These are phyloP conservation scores for Penicillium palitans DNA, from an alignment of 2,329 filamentous ascomycete genomes.

Conservation along the genomic window DNA sequence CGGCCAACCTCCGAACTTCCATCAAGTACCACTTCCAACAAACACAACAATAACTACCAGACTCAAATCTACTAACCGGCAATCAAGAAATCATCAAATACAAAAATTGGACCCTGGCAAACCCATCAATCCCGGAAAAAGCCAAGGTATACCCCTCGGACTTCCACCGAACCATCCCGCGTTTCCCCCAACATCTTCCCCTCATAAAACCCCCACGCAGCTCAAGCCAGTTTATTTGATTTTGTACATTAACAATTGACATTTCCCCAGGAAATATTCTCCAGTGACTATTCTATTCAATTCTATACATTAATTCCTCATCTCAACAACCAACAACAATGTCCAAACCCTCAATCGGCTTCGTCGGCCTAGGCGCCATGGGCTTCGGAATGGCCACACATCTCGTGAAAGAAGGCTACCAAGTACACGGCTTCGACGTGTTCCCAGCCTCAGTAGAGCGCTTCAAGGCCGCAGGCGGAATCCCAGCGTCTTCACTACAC, in stretches of 20 bases:
- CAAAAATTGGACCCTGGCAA: not conserved
- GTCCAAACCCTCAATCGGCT: slow-evolving; percentile 57
- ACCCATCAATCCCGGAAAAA: not conserved
- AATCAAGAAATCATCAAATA: not conserved
- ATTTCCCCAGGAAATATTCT: not conserved
- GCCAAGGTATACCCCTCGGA: slow-evolving; percentile 14
- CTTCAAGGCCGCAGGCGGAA: slow-evolving; percentile 64
- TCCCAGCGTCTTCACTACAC: slow-evolving; percentile 58
- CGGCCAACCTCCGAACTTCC: not conserved
- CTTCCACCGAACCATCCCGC: slow-evolving; percentile 21
- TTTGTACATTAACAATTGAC: not conserved
- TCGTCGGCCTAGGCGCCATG: slow-evolving; percentile 78
- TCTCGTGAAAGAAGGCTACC: slow-evolving; percentile 65
- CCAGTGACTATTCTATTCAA: not conserved
- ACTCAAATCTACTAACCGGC: not conserved
- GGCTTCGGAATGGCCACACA: slow-evolving; percentile 79
- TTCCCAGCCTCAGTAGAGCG: slow-evolving; percentile 66
- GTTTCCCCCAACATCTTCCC: slow-evolving; percentile 19
- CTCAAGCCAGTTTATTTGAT: not conserved
- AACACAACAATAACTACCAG: not conserved
- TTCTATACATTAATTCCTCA: not conserved
- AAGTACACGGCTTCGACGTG: slow-evolving; percentile 71
- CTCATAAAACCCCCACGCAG: slow-evolving; percentile 17
- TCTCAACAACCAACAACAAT: slow-evolving; percentile 20
- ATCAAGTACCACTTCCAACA: not conserved